Evolutionary conservation across 2,329 filamentous ascomycete genomes (phyloP), one percentile per base, ranked within the genome.

Genomic region (Fusarium brachygibbosum): DNA sequence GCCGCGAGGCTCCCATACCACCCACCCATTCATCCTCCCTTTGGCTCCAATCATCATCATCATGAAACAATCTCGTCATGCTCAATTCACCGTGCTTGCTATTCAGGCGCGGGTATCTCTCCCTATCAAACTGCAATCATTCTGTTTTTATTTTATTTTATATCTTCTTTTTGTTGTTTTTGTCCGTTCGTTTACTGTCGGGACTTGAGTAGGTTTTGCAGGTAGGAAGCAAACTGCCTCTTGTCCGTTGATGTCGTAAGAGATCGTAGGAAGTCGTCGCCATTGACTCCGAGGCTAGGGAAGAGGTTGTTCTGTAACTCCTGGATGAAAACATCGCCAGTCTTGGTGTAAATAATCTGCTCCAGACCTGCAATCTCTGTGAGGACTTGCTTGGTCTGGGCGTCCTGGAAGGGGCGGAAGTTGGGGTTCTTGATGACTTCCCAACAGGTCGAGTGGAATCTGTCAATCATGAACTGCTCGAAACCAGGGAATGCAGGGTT

Each of bases 391-490:
- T 92, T 92, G 34, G 92, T 92, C 81, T 97, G 94, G 2, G 94
- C 94, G 77, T 99, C 96, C 56, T 83, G 81, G 68, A 90, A 90
- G 2, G 93, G 89, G 69, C 91, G 91, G 85, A 98, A 98, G 21
- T 86, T 86, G 8, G 91, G 85, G 44, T 94, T 91, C 38, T 88
- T 89, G 35, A 97, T 88, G 9, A 98, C 90, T 40, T 93, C 91
- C 96, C 96, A 99, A 78, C 92, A 94, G 10, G 97, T 86, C 0
- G 92, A 88, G 61, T 97, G 95, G 82, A 99, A 97, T 23, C 92
- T 88, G 42, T 92, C 89, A 61, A 98, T 92, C 80, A 97, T 91
- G 80, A 97, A 98, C 58, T 88, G 87, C 73, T 97, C 94, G 77
- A 99, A 99, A 9, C 96, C 95, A 3, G 94, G 93, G 29, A 99